These are phyloP conservation scores for Colletotrichum brevisporum DNA, from an alignment of 2,329 filamentous ascomycete genomes.

Conservation along the genomic window DNA sequence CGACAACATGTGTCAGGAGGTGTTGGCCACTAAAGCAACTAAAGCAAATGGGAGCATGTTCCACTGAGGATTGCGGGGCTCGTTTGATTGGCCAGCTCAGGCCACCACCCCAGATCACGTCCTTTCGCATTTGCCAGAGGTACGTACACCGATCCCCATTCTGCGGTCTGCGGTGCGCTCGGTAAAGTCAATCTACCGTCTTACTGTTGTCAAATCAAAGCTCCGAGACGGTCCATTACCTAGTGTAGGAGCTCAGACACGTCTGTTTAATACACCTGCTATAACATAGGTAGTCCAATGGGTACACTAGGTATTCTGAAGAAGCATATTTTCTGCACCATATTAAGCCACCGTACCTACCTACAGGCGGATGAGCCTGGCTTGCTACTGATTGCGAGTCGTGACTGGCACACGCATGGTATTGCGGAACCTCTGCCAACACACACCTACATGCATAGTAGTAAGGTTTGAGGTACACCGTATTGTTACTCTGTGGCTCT, in stretches of 20 bases:
- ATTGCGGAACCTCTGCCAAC: neutral
- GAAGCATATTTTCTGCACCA: conserved; percentile 22
- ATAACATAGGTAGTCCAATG: too few species aligned
- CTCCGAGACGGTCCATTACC: conserved; percentile 15
- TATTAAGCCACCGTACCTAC: neutral
- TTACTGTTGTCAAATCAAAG: conserved; percentile 25
- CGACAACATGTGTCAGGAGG: conserved; percentile 52
- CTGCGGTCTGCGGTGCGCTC: too few species aligned
- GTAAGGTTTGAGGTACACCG: too few species aligned
- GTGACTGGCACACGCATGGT: neutral
- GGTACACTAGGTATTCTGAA: too few species aligned
- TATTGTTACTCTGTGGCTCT: too few species aligned
- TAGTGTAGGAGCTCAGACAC: conserved; percentile 38
- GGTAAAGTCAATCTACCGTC: neutral
- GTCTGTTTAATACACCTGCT: neutral
- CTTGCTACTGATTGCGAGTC: neutral
- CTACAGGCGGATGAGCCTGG: neutral
- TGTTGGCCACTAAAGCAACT: conserved; percentile 41
- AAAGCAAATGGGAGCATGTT: conserved; percentile 19
- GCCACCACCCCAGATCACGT: conserved; percentile 17
- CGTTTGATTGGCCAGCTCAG: conserved; percentile 37
- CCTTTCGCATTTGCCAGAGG: neutral
- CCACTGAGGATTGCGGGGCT: conserved; percentile 27
- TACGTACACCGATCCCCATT: too few species aligned
- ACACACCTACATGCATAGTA: neutral